Percentiles rank a stretch among this genome's conserved stretches.
These are phyloP conservation scores for Graphilbum sp. DNA, from an alignment of 2,329 filamentous ascomycete genomes.

Conservation along the genomic window DNA sequence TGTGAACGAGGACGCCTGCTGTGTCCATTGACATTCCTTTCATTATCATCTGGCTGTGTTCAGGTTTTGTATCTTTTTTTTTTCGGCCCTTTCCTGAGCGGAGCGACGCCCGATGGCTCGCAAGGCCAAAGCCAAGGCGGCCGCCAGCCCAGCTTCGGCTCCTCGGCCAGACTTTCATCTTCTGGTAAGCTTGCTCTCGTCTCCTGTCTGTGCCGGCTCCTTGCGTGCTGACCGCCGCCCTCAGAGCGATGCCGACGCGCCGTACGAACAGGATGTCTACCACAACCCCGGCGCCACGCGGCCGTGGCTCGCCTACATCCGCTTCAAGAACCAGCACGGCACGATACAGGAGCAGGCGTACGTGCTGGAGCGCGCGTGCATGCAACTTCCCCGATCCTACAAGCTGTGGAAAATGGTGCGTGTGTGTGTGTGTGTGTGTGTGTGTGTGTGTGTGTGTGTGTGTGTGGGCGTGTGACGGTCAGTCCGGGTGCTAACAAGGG, in stretches of 20 bases:
- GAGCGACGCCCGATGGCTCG: too few species aligned
- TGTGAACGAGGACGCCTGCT: slow-evolving; percentile 3
- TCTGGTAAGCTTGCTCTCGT: slow-evolving; percentile 1
- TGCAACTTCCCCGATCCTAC: slow-evolving; percentile 81
- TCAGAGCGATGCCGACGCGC: slow-evolving; percentile 61
- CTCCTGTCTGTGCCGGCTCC: not conserved
- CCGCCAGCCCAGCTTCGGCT: not conserved
- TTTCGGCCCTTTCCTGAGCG: too few species aligned
- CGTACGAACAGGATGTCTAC: slow-evolving; percentile 92
- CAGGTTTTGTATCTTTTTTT: too few species aligned
- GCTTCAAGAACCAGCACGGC: slow-evolving; percentile 80
- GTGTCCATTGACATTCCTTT: not conserved
- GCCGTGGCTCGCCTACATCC: slow-evolving; percentile 89
- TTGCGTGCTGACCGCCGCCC: not conserved
- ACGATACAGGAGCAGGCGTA: slow-evolving; percentile 70
- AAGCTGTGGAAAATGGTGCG: slow-evolving; percentile 92
- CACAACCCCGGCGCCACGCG: slow-evolving; percentile 74
- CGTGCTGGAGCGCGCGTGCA: slow-evolving; percentile 79
- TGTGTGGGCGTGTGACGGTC: not conserved
- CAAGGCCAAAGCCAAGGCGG: too few species aligned
- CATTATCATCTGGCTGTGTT: too few species aligned
- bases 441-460: not conserved
- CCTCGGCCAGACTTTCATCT: slow-evolving; percentile 5
- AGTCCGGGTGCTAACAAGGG: slow-evolving; percentile 8
- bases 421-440: not conserved